Evolutionary conservation across 129 eudicot species (phyloP).

Genomic region (Helichrysum umbraculigerum): DNA sequence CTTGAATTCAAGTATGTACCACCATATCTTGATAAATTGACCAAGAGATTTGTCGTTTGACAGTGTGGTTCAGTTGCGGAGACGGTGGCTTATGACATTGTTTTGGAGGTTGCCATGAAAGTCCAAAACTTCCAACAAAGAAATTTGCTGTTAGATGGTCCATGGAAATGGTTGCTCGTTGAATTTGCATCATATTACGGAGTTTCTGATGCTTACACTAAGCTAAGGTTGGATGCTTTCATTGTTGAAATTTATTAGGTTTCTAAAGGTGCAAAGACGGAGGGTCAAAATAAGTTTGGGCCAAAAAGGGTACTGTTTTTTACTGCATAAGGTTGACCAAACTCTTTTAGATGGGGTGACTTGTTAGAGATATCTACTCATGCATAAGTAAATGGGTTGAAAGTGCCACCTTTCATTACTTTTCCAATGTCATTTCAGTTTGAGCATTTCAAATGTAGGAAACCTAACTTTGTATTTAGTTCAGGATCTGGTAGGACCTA

Average conservation of each 20-base stretch:
- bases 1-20: conserved; percentile 7
- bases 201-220: conserved; percentile 76
- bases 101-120: conserved; percentile 73
- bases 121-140: conserved; percentile 71
- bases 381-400: neutral
- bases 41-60: conserved; percentile 21
- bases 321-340: neutral
- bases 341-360: neutral
- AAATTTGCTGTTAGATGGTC: conserved; percentile 48
- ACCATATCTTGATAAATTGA: neutral
- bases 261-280: neutral
- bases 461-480: neutral
- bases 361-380: neutral
- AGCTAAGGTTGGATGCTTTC: conserved; percentile 49
- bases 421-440: neutral
- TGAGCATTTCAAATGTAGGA: neutral
- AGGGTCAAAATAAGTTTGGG: neutral
- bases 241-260: neutral
- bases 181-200: conserved; percentile 84
- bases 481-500: neutral
- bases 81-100: conserved; percentile 82
- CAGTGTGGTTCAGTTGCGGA: conserved; percentile 94
- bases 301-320: neutral
- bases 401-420: neutral
- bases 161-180: conserved; percentile 73